Base-by-base conservation (phyloP, 306 rosid genomes). In the Vachellia collinsii region DNA sequence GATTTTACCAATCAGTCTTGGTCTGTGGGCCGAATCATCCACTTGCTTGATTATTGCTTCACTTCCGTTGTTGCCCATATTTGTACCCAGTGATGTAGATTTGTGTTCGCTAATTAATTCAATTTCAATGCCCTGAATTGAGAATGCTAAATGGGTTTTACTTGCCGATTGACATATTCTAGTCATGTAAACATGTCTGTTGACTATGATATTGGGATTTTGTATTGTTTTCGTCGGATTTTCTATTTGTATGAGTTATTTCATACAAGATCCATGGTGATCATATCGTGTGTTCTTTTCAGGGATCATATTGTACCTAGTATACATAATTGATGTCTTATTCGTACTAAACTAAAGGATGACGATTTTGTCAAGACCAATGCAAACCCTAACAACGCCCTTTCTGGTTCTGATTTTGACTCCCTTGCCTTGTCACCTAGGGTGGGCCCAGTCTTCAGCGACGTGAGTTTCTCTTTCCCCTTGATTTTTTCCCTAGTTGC, bases 61-160 rank as follows among this genome's bases (percentile, higher is more conserved):
- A 38, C 7, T 20, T n/a, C 6, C 20, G 6, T 20, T 54, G n/a
- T 54, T n/a, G n/a, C n/a, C n/a, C n/a, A n/a, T n/a, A n/a, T n/a
- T 8, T 11, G 11, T 48, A 11, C 10, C 4, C 20, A 36, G 36
- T 23, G 23, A 37, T 11, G 10, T 37, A 41, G 75, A 85, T 81
- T 80, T 62, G n/a, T 2, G 43, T 68, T 78, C 44, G 13, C 62
- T 44, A n/a, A 19, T 37, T 77, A 37, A 37, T 13, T 47, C 42
- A 19, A 72, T 1, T 83, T 4, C 44, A 10, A 42, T 25, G 41
- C 12, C 63, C 34, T 11, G 39, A 0, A 50, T 72, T 29, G 14
- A 14, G 43, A 37, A 3, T 59, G 41, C 13, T 41, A 22, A 3
- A 20, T 22, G 20, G 8, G 4, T 58, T 59, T 59, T 59, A 66